phyloP scores from a whole-genome alignment of 139 green algal genomes.

The Chlamydomonas sp. region DNA sequence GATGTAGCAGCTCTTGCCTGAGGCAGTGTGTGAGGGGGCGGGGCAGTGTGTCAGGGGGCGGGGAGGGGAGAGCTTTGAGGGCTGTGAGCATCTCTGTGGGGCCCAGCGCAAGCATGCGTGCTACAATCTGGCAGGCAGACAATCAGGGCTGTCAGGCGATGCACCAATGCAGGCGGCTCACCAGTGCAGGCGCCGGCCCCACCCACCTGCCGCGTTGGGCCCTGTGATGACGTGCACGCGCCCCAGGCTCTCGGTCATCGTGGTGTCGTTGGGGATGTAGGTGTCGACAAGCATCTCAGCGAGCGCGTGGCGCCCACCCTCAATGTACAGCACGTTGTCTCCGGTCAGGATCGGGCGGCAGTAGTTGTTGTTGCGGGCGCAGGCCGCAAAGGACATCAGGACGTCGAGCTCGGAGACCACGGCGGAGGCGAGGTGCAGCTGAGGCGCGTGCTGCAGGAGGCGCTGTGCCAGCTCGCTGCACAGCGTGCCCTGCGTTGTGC shows the following conservation, averaged over 20 bases:
- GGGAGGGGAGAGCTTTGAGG: too few species aligned
- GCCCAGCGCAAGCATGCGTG: too few species aligned
- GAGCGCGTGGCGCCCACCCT: constrained; percentile 66
- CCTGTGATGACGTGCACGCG: constrained; percentile 48
- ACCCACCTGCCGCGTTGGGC: too few species aligned
- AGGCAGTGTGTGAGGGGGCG: too few species aligned
- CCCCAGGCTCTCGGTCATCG: constrained; percentile 30
- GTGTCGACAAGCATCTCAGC: constrained; percentile 60
- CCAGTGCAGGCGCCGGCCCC: too few species aligned
- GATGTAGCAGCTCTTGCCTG: constrained; percentile 75
- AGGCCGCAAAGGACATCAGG: constrained; percentile 55
- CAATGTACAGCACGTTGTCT: constrained; percentile 57
- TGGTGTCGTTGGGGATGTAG: constrained; percentile 78
- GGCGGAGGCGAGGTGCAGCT: constrained; percentile 32
- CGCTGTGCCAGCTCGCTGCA: constrained; percentile 49
- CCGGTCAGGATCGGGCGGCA: constrained; percentile 38
- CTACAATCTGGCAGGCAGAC: too few species aligned
- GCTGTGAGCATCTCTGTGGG: too few species aligned
- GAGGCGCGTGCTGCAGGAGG: constrained; percentile 29
- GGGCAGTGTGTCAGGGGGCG: too few species aligned
- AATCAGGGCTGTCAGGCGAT: too few species aligned
- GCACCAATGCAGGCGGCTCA: too few species aligned
- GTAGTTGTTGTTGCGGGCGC: constrained; percentile 46
- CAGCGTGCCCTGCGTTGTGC: constrained; percentile 42
- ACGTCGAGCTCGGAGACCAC: constrained; percentile 73